Conservation (phyloP, 2,329 filamentous ascomycete species). For the Sporothrix pseudoabietina region DNA sequence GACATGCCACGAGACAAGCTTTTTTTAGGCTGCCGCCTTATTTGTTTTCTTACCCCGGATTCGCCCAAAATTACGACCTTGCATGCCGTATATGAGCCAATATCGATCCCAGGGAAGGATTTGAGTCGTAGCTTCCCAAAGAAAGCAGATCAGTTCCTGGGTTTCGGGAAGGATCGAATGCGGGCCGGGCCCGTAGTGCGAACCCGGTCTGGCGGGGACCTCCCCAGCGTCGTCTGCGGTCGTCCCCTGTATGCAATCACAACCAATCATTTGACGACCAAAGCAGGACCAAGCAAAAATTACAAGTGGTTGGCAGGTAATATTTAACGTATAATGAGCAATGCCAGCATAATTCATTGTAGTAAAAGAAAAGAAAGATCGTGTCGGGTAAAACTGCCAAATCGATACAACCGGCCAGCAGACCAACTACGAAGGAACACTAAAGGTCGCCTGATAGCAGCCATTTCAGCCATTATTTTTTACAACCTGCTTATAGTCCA, state of each 20-base stretch:
- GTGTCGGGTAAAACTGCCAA: not conserved
- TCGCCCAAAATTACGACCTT: not conserved
- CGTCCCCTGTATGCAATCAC: not conserved
- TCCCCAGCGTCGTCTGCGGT: not conserved
- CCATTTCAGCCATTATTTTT: too few species aligned
- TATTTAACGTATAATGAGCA: not conserved
- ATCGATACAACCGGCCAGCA: not conserved
- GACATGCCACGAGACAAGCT: not conserved
- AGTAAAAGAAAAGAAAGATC: not conserved
- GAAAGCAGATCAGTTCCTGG: not conserved
- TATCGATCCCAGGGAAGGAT: not conserved
- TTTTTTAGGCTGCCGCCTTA: not conserved
- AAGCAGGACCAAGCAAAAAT: not conserved
- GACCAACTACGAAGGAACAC: not conserved
- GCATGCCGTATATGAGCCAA: not conserved
- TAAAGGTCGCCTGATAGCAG: too few species aligned
- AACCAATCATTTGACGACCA: not conserved
- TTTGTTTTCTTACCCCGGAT: not conserved
- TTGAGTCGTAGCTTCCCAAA: too few species aligned
- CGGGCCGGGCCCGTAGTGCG: conserved; percentile 16
- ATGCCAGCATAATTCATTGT: not conserved
- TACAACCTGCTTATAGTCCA: not conserved
- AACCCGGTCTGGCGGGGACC: not conserved
- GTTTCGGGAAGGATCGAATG: not conserved
- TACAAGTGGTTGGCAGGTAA: not conserved